Percentiles rank a stretch among this genome's conserved stretches.
These are phyloP conservation scores for Nidularia sp. DNA, from an alignment of 768 basidiomycete species.

Conservation along the genomic window DNA sequence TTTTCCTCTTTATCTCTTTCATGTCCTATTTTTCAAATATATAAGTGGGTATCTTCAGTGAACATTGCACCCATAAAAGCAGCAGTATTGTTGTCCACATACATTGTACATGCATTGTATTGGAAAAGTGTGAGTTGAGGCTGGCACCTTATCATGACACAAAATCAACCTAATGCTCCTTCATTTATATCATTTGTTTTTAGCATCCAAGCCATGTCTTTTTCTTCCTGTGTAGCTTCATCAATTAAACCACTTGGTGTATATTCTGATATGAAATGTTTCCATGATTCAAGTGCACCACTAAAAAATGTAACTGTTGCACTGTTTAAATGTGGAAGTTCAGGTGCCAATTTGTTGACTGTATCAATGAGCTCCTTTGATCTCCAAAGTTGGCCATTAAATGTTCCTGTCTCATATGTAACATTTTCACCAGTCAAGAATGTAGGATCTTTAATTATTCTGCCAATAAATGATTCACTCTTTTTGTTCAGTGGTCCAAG, in stretches of 20 bases:
- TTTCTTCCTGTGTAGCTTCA: conserved; percentile 12
- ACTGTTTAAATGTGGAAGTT: not conserved
- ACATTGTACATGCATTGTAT: conserved; percentile 19
- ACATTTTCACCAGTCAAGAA: not conserved
- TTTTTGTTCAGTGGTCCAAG: conserved; percentile 3
- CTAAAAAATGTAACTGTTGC: conserved; percentile 12
- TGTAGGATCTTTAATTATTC: too few species aligned
- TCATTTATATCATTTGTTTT: conserved; percentile 26
- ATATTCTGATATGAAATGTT: conserved; percentile 20
- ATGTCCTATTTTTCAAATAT: too few species aligned
- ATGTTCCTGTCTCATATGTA: not conserved
- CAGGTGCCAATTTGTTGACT: not conserved
- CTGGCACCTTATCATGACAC: conserved; percentile 9
- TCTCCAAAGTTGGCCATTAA: conserved; percentile 1
- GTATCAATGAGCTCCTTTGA: not conserved
- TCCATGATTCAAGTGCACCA: conserved; percentile 14
- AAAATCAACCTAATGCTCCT: conserved; percentile 17
- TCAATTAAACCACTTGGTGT: conserved; percentile 20
- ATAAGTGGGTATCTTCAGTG: too few species aligned
- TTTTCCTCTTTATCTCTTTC: too few species aligned
- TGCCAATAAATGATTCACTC: not conserved
- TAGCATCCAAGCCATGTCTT: conserved; percentile 19
- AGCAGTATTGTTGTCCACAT: conserved; percentile 14
- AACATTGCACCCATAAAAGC: conserved; percentile 21
- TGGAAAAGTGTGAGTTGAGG: conserved; percentile 13